A percentile compares a stretch with the other conserved stretches of the same genome.
phyloP scores from a whole-genome alignment of 805 yeast genomes.

The Cyberlindnera euphorbiae region DNA sequence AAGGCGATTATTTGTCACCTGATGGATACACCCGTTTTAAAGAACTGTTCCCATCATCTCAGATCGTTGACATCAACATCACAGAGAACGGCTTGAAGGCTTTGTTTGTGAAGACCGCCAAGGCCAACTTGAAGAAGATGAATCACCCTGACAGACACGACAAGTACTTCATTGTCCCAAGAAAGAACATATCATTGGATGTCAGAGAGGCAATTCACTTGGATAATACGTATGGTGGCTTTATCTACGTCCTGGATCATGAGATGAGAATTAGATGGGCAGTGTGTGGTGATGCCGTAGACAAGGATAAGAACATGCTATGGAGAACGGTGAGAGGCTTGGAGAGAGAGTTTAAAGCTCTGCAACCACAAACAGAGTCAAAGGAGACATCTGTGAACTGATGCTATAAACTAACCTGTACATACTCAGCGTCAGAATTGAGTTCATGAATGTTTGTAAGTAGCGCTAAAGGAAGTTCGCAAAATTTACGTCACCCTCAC shows the following conservation, averaged over 20 bases:
- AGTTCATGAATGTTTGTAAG: no score
- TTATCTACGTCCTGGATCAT: constrained; percentile 71
- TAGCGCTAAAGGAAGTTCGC: no score
- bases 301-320: constrained; percentile 55
- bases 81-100: constrained; percentile 74
- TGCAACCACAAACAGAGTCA: constrained; percentile 3
- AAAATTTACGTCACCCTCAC: no score
- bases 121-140: constrained; percentile 37
- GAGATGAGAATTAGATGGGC: constrained; percentile 85
- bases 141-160: constrained; percentile 47
- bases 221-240: constrained; percentile 78
- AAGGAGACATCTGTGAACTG: constrained; percentile 1
- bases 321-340: constrained; percentile 66
- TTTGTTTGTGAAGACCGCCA: constrained; percentile 50
- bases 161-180: constrained; percentile 60
- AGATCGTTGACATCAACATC: constrained; percentile 70
- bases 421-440: no score
- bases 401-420: no score
- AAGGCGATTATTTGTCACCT: constrained; percentile 36
- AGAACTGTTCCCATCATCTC: constrained; percentile 46
- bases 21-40: constrained; percentile 38
- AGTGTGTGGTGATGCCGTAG: constrained; percentile 74
- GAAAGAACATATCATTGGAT: constrained; percentile 50
- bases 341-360: constrained; percentile 38
- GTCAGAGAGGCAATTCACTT: constrained; percentile 56